Evolutionary conservation across 352 stramenopile species (phyloP).

Genomic region (Phytopythium vexans): DNA sequence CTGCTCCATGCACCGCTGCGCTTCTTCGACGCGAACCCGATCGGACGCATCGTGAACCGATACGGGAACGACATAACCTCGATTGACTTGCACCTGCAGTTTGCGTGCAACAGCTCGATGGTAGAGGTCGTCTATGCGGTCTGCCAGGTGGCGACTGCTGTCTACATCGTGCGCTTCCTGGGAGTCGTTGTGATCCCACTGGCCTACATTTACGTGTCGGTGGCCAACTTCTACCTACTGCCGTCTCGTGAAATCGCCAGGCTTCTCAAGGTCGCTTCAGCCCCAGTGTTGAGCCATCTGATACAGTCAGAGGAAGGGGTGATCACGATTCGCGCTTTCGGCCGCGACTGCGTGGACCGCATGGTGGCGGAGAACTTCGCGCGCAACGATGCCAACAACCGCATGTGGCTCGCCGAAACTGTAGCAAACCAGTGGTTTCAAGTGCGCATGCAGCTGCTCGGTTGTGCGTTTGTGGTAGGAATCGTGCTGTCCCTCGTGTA

Average conservation of each 20-base stretch:
- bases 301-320: conserved; percentile 26
- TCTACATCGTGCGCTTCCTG: conserved; percentile 70
- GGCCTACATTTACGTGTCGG: conserved; percentile 68
- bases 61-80: conserved; percentile 88
- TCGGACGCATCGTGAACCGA: conserved; percentile 86
- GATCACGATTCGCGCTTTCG: conserved; percentile 33
- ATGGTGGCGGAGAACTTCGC: conserved; percentile 16
- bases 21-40: conserved; percentile 91
- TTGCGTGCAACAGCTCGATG: conserved; percentile 30
- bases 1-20: conserved; percentile 83
- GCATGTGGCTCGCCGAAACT: conserved; percentile 23
- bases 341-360: conserved; percentile 12
- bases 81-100: conserved; percentile 73
- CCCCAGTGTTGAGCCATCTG: conserved; percentile 39
- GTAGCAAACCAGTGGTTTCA: conserved; percentile 36
- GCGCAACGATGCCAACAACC: conserved; percentile 25
- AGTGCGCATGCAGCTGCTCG: conserved; percentile 44
- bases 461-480: conserved; percentile 26
- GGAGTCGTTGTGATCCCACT: conserved; percentile 82
- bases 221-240: conserved; percentile 30
- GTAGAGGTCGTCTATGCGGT: conserved; percentile 59
- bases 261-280: conserved; percentile 30
- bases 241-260: conserved; percentile 41
- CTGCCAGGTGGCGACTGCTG: conserved; percentile 67
- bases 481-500: conserved; percentile 33